Base-by-base conservation (phyloP, 1,284 basidiomycete genomes). In the Microbotryum violaceum region DNA sequence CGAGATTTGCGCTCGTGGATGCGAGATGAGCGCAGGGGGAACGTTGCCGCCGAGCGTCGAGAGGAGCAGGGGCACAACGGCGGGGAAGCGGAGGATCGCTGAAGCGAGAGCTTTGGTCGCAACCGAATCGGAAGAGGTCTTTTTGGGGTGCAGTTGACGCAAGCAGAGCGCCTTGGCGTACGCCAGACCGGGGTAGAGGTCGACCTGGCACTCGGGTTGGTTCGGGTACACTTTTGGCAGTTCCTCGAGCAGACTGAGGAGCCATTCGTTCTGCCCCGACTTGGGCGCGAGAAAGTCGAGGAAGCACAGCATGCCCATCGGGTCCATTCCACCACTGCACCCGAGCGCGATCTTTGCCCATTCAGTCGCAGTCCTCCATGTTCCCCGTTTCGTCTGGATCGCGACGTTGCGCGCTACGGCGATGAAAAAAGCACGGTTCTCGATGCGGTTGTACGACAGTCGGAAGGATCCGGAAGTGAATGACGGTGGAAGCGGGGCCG, bases 351-450 rank as follows among this genome's bases (percentile, higher is more conserved):
- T 80, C 46, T 87, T 83, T 3, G 88, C 84, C 71, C 91, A 91
- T 74, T 93, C 90, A 74, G 93, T 92, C 0, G 90, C 84, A 0
- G 92, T 91, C 10, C 89, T 82, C 62, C 86, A 83, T 68, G 89
- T 89, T 1, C 92, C 92, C 29, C 92, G 79, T n/a, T 89, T 83
- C 59, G 87, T 85, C 6, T 93, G 54, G 18, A 66, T 45, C 18
- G 29, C 44, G 31, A 59, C 57, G 31, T 72, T 70, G 12, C 68
- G 61, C 2, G 71, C 69, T n/a, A 74, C 55, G 7, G 71, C 73
- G 46, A 90, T 80, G 76, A 85, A 91, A 73, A 92, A 88, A 0
- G 86, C 85, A n/a, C 89, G 78, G 70, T 89, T 91, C 73, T 91
- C 89, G 14, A 90, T 85, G 21, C 77, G 79, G 70, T 89, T 85